Base-by-base conservation (phyloP, 2,329 filamentous ascomycete genomes). In the Aureobasidium sp. region DNA sequence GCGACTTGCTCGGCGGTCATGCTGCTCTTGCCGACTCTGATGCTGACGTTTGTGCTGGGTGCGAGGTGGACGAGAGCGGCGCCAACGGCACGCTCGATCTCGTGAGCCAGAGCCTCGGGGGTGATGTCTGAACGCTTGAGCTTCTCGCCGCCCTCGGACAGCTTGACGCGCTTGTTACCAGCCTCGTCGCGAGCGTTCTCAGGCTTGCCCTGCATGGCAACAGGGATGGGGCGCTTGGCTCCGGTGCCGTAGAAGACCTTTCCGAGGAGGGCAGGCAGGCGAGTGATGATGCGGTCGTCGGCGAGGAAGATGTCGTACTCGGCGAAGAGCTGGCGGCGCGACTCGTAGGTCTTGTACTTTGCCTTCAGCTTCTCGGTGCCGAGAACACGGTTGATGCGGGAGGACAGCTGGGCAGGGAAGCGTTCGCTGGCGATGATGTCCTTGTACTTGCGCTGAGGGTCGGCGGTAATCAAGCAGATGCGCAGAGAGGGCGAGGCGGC, bases 271-370 rank as follows among this genome's bases (percentile, higher is more conserved):
- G 84, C 83, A 62, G 92, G 90, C 63, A 97, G 81, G 63, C 82
- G 79, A 63, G 82, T 83, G 65, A 86, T 78, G 61, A 99, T 89
- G 53, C 94, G 83, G 71, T 96, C 90, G 73, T 99, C 94, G 58
- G 89, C 93, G 62, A 99, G 82, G 78, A 99, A 97, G 62, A 97
- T 79, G 73, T 97, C 94, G 75, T 97, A 91, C 74, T 96, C 90
- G 48, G 85, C 79, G 65, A 88, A 83, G 39, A 99, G 83, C 74
- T 94, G 90, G 66, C 94, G 83, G 75, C 90, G 86, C 59, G 85
- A 86, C 78, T 99, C 94, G 76, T 90, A 99, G 64, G 89, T 85
- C 79, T 89, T 87, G 82, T 89, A 97, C 78, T 94, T 93, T 68
- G 87, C 83, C 78, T 93, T 93, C 68, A 99, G 81, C 76, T 97